These are phyloP conservation scores for Karstenula rhodostoma DNA, from an alignment of 2,329 filamentous ascomycete species.

Conservation along the genomic window DNA sequence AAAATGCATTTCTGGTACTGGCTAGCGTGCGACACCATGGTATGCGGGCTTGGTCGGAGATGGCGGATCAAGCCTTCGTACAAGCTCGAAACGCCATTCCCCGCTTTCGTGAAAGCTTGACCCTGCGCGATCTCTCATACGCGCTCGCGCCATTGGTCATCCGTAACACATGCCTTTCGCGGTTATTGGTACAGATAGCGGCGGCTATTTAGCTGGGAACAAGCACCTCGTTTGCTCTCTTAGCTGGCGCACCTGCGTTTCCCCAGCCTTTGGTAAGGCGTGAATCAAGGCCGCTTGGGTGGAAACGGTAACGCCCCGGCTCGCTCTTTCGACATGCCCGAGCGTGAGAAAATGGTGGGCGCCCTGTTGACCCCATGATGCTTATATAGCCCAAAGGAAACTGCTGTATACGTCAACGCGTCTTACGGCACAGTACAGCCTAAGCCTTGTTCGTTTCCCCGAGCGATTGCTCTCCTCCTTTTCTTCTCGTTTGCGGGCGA, in stretches of 20 bases:
- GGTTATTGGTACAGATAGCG: not conserved
- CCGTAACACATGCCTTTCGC: not conserved
- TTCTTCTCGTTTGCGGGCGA: not conserved
- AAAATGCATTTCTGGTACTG: slow-evolving; percentile 10
- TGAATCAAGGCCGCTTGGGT: slow-evolving; percentile 1
- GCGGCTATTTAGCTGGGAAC: not conserved
- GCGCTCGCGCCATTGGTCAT: not conserved
- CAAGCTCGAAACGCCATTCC: not conserved
- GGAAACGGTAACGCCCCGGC: slow-evolving; percentile 2
- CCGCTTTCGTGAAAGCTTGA: slow-evolving; percentile 8
- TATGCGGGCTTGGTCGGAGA: not conserved
- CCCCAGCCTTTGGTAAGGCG: not conserved
- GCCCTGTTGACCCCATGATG: not conserved
- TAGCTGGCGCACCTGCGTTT: not conserved
- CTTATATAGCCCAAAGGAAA: not conserved
- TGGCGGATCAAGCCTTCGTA: slow-evolving; percentile 1
- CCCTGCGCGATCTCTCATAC: not conserved
- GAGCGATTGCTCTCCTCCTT: not conserved
- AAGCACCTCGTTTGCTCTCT: not conserved
- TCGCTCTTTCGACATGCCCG: slow-evolving; percentile 13
- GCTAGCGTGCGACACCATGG: not conserved
- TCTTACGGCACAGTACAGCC: not conserved
- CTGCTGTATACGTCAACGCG: not conserved
- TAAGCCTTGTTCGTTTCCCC: not conserved
- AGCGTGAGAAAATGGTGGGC: not conserved